These are phyloP conservation scores for Capronia coronata DNA, from an alignment of 2,329 filamentous ascomycete genomes.

Conservation along the genomic window DNA sequence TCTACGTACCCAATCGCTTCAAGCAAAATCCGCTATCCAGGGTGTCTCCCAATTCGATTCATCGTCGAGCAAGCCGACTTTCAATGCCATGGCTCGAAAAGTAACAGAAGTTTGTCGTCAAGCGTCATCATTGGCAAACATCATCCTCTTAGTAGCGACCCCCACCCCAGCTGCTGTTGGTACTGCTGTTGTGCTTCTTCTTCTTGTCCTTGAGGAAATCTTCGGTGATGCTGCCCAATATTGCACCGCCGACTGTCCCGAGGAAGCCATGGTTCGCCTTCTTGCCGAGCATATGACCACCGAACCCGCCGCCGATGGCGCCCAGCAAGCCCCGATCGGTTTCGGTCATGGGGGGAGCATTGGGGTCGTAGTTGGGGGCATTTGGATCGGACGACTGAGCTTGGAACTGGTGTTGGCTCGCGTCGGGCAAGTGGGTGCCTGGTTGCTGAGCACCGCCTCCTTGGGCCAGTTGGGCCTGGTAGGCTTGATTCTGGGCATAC, in stretches of 20 bases:
- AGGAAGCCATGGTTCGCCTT: slow-evolving; percentile 52
- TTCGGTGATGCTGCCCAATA: slow-evolving; percentile 43
- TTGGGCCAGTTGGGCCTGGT: slow-evolving; percentile 22
- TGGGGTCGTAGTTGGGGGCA: slow-evolving; percentile 37
- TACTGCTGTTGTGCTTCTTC: slow-evolving; percentile 29
- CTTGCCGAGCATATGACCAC: slow-evolving; percentile 53
- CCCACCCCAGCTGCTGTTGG: slow-evolving; percentile 26
- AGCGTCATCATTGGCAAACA: background rate
- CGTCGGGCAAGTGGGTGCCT: slow-evolving; percentile 20
- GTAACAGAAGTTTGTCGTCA: background rate
- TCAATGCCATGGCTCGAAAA: background rate
- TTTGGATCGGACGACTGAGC: slow-evolving; percentile 37
- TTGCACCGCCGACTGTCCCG: slow-evolving; percentile 42
- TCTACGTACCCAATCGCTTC: background rate
- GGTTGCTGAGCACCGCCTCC: slow-evolving; percentile 5
- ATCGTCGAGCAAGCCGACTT: background rate
- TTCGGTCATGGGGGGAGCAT: slow-evolving; percentile 39
- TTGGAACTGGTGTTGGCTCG: slow-evolving; percentile 22
- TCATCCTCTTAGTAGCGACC: slow-evolving; percentile 19
- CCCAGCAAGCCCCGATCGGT: slow-evolving; percentile 54
- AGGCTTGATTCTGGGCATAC: slow-evolving; percentile 21
- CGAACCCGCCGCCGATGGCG: slow-evolving; percentile 50
- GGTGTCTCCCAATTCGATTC: background rate
- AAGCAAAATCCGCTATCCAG: background rate
- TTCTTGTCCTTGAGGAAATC: slow-evolving; percentile 48